phyloP scores from a whole-genome alignment of 495 filamentous ascomycete species.

The Astrothelium macrocarpum region DNA sequence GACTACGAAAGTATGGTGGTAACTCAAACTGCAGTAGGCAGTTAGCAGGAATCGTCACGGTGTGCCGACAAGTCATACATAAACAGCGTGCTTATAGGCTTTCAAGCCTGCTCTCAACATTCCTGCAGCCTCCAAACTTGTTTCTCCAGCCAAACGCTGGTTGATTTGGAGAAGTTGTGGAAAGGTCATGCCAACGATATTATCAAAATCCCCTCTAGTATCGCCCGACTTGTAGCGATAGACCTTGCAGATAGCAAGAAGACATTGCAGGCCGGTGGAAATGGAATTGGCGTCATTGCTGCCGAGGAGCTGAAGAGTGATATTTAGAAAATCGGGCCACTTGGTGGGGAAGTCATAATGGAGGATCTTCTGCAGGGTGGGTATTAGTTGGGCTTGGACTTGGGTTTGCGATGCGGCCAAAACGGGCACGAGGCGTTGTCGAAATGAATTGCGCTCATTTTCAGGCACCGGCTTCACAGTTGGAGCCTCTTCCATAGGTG shows the following conservation, averaged over 20 bases:
- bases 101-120: conserved; percentile 94
- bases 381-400: conserved; percentile 83
- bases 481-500: conserved; percentile 55
- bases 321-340: conserved; percentile 89
- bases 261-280: conserved; percentile 85
- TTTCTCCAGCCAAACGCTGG: conserved; percentile 76
- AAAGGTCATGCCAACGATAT: conserved; percentile 84
- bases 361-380: conserved; percentile 88
- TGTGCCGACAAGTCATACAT: conserved; percentile 44
- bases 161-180: conserved; percentile 84
- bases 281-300: conserved; percentile 75
- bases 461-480: conserved; percentile 64
- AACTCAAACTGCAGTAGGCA: conserved; percentile 66
- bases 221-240: conserved; percentile 87
- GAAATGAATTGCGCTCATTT: conserved; percentile 77
- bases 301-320: conserved; percentile 76
- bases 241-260: conserved; percentile 84
- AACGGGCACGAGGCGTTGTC: conserved; percentile 77
- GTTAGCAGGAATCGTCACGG: conserved; percentile 17
- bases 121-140: conserved; percentile 85
- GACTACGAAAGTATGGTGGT: conserved; percentile 60
- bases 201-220: conserved; percentile 78
- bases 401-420: conserved; percentile 68
- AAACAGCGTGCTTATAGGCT: conserved; percentile 94
- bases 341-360: conserved; percentile 87